Evolutionary conservation across 148 eudicot species (phyloP).

Genomic region (Dianthus caryophyllus): DNA sequence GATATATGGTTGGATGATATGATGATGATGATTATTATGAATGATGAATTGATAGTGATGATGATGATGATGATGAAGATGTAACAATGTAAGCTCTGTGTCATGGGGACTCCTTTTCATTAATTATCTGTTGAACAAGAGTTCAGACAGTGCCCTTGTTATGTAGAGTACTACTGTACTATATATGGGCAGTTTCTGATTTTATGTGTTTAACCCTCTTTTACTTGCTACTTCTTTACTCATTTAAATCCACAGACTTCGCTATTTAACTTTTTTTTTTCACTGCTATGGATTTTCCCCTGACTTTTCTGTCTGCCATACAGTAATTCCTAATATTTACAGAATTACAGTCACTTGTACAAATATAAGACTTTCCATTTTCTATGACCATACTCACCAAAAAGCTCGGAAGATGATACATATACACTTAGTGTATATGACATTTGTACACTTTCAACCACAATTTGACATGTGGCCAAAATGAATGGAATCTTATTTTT

Average conservation of each 20-base stretch:
- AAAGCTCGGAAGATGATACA: too few species aligned
- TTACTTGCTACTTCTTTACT: constrained; percentile 5
- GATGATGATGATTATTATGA: too few species aligned
- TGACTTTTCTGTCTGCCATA: constrained; percentile 15
- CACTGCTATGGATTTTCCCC: constrained; percentile 2
- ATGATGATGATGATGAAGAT: constrained; percentile 16
- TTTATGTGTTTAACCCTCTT: constrained; percentile 19
- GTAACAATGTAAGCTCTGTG: constrained; percentile 20
- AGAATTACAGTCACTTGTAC: too few species aligned
- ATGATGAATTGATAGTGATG: too few species aligned
- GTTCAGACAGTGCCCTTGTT: constrained; percentile 28
- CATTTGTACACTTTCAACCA: too few species aligned
- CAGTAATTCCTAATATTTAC: constrained; percentile 14
- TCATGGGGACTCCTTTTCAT: constrained; percentile 17
- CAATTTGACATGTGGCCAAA: too few species aligned
- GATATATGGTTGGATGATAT: constrained; percentile 23
- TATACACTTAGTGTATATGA: too few species aligned
- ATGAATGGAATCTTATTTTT: too few species aligned
- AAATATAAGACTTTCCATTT: too few species aligned
- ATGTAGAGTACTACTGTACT: too few species aligned
- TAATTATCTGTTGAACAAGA: constrained; percentile 14
- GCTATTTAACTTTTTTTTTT: neutral
- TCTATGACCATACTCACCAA: too few species aligned
- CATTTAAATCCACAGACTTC: neutral
- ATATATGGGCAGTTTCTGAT: constrained; percentile 31